Evolutionary conservation across 345 rosid species (phyloP), one percentile per base, ranked within the genome.

Genomic region (Melaleuca alternifolia): DNA sequence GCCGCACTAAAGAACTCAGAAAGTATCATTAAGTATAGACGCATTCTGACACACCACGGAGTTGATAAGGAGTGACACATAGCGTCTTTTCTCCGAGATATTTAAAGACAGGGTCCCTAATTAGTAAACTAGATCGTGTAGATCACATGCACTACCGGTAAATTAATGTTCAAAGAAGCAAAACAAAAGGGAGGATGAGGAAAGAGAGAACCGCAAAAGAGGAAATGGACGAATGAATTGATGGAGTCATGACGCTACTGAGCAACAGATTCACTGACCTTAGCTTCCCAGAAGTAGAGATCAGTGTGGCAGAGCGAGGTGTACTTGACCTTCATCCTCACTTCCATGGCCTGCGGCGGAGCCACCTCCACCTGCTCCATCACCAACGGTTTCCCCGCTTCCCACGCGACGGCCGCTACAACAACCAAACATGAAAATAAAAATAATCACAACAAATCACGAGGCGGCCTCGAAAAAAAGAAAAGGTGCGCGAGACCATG

Each of bases 261-360:
- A 82, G 86, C 28, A 46, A 37, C 54, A 24, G 50, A 50, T 7
- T 13, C 2, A 44, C 37, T 44, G 61, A 90, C 93, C 91, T 92
- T 92, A 75, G 92, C 93, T 85, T 90, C 94, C 94, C 94, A 89
- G 89, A 92, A 92, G 87, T 91, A 89, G 26, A 92, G 90, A 92
- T 92, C 93, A 86, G 92, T 88, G 89, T 91, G 93, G 88, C 92
- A 92, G 54, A 90, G 88, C 21, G 93, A 84, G 44, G 93, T 92
- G 88, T 86, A 88, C 59, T 90, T 88, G 75, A 91, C 86, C 88
- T 88, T 92, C 62, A 92, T 7, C 23, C 94, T 92, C 44, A 92
- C 94, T 79, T 92, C 93, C 81, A 71, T 90, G 16, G 86, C 87
- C 75, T 92, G 94, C 20, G 94, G 95, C 18, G 94, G 91, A 11